These are phyloP conservation scores for Huiozyma sinensis DNA, from an alignment of 805 yeast genomes.

Conservation along the genomic window DNA sequence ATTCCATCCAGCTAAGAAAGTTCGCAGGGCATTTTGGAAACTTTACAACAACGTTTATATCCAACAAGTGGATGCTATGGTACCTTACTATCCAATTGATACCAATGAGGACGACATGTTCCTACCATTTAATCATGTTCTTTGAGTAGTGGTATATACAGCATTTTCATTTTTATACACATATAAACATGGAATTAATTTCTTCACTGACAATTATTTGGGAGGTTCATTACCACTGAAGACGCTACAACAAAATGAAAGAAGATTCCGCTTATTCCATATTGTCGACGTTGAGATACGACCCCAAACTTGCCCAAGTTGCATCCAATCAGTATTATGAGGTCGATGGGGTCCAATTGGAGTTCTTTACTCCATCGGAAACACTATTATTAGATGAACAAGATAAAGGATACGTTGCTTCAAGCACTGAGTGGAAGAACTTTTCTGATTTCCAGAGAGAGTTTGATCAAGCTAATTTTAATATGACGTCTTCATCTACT, in stretches of 20 bases:
- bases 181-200: not conserved
- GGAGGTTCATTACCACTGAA: not conserved
- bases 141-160: not conserved
- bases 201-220: not conserved
- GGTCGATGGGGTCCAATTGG: not conserved
- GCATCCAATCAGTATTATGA: not conserved
- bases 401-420: conserved; percentile 2
- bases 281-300: conserved; percentile 66
- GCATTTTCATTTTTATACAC: not conserved
- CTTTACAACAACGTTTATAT: conserved; percentile 68
- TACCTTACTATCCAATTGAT: conserved; percentile 71
- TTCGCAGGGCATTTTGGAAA: conserved; percentile 77
- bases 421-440: not conserved
- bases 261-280: conserved; percentile 16
- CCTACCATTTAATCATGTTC: conserved; percentile 5
- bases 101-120: conserved; percentile 40
- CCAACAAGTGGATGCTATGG: conserved; percentile 61
- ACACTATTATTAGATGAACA: not conserved
- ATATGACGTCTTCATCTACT: no score
- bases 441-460: conserved; percentile 1
- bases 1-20: conserved; percentile 87
- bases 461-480: not conserved
- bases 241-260: not conserved
- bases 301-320: conserved; percentile 38
- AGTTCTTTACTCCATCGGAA: not conserved